Conservation (phyloP, 495 filamentous ascomycete genomes). For the Evansstolkia leycettana region DNA sequence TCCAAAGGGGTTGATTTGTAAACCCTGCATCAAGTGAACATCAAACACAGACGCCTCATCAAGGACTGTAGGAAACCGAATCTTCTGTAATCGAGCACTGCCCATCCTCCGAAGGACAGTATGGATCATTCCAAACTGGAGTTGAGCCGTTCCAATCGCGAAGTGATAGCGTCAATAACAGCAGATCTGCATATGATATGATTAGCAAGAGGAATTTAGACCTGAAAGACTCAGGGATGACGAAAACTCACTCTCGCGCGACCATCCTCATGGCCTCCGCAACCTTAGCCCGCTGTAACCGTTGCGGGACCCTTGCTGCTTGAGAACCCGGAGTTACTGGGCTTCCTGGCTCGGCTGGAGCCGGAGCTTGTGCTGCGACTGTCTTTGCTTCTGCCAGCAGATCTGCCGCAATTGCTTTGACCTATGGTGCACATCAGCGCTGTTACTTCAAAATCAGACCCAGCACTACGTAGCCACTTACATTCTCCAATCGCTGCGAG, state of each 20-base stretch:
- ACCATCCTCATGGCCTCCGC: constrained; percentile 57
- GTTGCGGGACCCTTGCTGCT: constrained; percentile 46
- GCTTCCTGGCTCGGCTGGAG: constrained; percentile 16
- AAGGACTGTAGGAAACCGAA: background rate
- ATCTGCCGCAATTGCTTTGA: constrained; percentile 34
- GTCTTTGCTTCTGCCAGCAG: constrained; percentile 38
- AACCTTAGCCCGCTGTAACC: constrained; percentile 55
- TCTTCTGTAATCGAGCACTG: too few species aligned
- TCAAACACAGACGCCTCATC: too few species aligned
- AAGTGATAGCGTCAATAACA: constrained; percentile 12
- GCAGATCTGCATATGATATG: constrained; percentile 8
- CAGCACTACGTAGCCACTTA: constrained; percentile 6
- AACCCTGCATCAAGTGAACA: too few species aligned
- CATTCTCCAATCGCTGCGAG: constrained; percentile 25
- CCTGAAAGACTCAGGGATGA: constrained; percentile 22
- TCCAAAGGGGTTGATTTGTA: too few species aligned
- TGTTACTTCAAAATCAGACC: constrained; percentile 11
- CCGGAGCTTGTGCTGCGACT: constrained; percentile 16
- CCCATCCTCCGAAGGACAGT: background rate
- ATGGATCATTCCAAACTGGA: constrained; percentile 11
- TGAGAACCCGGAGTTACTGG: constrained; percentile 18
- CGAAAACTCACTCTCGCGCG: constrained; percentile 48
- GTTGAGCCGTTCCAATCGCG: constrained; percentile 11
- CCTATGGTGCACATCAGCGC: constrained; percentile 13
- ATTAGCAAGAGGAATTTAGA: background rate